Evolutionary conservation across 257 asterid genomes (phyloP).

Genomic region (Euphrasia confusa): DNA sequence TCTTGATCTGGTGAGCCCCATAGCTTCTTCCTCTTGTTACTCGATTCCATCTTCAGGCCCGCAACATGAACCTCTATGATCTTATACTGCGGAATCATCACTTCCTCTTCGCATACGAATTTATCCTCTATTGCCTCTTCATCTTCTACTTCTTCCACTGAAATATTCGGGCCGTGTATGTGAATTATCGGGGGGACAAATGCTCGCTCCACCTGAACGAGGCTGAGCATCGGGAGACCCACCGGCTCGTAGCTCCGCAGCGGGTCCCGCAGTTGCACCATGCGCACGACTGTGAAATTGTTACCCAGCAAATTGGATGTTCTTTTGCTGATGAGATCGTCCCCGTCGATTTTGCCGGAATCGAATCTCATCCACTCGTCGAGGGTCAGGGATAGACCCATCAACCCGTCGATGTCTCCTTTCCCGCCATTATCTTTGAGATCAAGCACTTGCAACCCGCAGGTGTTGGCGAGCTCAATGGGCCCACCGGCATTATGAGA

Average conservation of each 20-base stretch:
- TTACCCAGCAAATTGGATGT: conserved; percentile 78
- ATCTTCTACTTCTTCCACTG: conserved; percentile 42
- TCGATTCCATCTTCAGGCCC: conserved; percentile 55
- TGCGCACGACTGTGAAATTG: conserved; percentile 81
- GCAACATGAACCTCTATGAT: conserved; percentile 79
- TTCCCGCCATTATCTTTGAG: conserved; percentile 52
- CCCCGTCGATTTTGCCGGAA: conserved; percentile 79
- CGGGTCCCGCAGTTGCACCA: conserved; percentile 96
- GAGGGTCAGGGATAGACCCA: conserved; percentile 83
- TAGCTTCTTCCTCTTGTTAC: conserved; percentile 48
- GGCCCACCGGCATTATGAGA: conserved; percentile 42
- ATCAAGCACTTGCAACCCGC: conserved; percentile 77
- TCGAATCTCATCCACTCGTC: conserved; percentile 96
- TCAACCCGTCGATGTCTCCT: conserved; percentile 63
- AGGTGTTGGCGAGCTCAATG: conserved; percentile 68
- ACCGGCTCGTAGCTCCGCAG: conserved; percentile 75
- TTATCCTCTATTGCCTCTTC: conserved; percentile 23
- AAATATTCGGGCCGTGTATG: conserved; percentile 51
- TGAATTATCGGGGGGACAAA: conserved; percentile 76
- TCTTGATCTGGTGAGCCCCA: conserved; percentile 82
- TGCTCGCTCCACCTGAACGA: conserved; percentile 87
- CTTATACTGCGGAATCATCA: conserved; percentile 52
- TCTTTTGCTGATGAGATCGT: conserved; percentile 60
- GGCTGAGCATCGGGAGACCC: conserved; percentile 92
- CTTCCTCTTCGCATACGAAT: conserved; percentile 39